Evolutionary conservation across 2,329 filamentous ascomycete genomes (phyloP).

Genomic region (Cercospora sesami): DNA sequence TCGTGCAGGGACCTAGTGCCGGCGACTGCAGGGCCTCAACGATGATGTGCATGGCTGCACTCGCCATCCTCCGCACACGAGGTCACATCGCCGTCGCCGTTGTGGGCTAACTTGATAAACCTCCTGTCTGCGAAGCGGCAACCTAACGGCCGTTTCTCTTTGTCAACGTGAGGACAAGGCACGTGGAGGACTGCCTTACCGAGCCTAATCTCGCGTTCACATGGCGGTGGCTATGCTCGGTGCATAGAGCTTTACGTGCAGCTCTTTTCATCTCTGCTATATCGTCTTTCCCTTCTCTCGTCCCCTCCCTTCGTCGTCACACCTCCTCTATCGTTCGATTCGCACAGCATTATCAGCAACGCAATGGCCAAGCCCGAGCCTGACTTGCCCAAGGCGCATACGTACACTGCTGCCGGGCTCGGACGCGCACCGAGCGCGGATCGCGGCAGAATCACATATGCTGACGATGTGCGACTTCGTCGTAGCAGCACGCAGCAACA

Average conservation of each 20-base stretch:
- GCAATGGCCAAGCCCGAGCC: constrained; percentile 13
- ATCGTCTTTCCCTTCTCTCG: background rate
- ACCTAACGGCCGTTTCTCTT: background rate
- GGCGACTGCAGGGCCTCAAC: background rate
- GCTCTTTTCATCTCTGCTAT: background rate
- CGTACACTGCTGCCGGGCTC: constrained; percentile 15
- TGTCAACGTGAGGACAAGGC: constrained; percentile 8
- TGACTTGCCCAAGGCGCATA: constrained; percentile 18
- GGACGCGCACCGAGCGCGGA: constrained; percentile 17
- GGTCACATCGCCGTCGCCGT: background rate
- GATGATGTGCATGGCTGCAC: constrained; percentile 8
- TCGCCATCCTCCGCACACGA: background rate
- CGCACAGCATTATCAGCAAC: background rate
- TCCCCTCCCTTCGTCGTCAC: background rate
- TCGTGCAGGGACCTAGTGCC: background rate
- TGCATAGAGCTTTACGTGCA: constrained; percentile 12
- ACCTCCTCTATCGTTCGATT: background rate
- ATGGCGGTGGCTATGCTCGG: constrained; percentile 9
- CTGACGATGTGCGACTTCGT: constrained; percentile 19
- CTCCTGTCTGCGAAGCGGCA: background rate
- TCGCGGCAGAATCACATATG: constrained; percentile 29
- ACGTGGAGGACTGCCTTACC: constrained; percentile 10
- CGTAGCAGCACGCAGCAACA: constrained; percentile 19
- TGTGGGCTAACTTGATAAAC: background rate
- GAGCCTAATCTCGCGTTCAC: constrained; percentile 19